Evolutionary conservation across 2,329 filamentous ascomycete genomes (phyloP), one percentile per base, ranked within the genome.

Genomic region (Alternaria postmessia): DNA sequence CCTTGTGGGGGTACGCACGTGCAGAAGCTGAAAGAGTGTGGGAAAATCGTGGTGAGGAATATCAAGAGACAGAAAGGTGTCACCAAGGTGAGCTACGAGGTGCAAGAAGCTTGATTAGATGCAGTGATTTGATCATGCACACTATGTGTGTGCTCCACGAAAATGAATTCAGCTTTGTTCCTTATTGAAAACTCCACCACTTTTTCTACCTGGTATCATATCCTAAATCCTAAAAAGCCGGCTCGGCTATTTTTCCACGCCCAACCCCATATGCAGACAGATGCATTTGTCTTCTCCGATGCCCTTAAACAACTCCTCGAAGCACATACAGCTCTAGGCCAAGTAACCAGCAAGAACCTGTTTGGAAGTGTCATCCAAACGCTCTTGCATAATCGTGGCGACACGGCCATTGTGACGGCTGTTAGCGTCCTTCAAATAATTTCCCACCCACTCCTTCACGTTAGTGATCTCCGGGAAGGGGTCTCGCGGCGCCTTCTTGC

Each of bases 381-480:
- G 87, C 77, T 92, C 87, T 65, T 88, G 83, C 54, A 94, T 90
- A 74, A 91, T 94, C 58, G 81, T 82, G 28, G 86, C 87, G 64
- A 97, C 86, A 18, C 87, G 86, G 2, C 93, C 93, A 47, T 84
- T 83, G 69, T 93, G 89, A 70, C 89, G 88, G 73, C 83, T 82
- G 78, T 97, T 92, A 7, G 93, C 92, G 36, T 89, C 87, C 73
- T 89, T 90, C 74, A 97, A 82, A 75, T 92, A 93, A 65, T 86
- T 82, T 57, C 91, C 85, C n/a, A 97, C 94, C 94, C 94, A 99
- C 9, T 75, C 78, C 76, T 90, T 91, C 54, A 93, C 91, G 55
- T 93, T 89, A 5, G 87, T 86, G 14, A 97, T 88, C 62, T 97
- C 91, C 0, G 94, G 91, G 83, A 93, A 98, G 20, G 94, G 91